A percentile compares a stretch with the other conserved stretches of the same genome.
Evolutionary conservation across 169 alveolate species (phyloP).

Genomic region (Cryptosporidium bovis): DNA sequence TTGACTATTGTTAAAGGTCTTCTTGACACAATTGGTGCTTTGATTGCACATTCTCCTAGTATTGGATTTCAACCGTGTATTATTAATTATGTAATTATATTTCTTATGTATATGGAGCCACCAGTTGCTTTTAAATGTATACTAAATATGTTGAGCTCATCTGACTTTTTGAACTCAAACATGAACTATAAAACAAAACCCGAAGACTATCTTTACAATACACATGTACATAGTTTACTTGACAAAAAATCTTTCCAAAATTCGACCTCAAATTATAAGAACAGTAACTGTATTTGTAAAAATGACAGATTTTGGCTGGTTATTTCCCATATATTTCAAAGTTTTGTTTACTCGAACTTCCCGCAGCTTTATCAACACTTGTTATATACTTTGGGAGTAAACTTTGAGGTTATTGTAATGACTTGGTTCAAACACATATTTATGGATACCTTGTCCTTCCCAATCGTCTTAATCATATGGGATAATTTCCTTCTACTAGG

Average conservation of each 20-base stretch:
- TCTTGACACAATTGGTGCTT: conserved; percentile 55
- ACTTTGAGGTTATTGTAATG: conserved; percentile 41
- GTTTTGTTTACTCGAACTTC: conserved; percentile 46
- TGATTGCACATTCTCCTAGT: conserved; percentile 37
- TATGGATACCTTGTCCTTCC: conserved; percentile 51
- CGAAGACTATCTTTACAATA: neutral
- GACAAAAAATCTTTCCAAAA: neutral
- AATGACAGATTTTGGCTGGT: conserved; percentile 43
- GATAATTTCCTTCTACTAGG: conserved; percentile 62
- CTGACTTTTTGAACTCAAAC: conserved; percentile 29
- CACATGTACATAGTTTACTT: neutral
- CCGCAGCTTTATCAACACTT: conserved; percentile 68
- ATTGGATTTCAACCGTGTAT: conserved; percentile 67
- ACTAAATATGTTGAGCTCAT: conserved; percentile 42
- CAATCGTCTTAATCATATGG: conserved; percentile 48
- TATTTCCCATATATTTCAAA: conserved; percentile 62
- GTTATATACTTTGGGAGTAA: conserved; percentile 35
- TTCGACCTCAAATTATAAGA: conserved; percentile 6
- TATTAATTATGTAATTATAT: conserved; percentile 33
- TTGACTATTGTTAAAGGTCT: conserved; percentile 52
- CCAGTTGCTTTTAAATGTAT: conserved; percentile 67
- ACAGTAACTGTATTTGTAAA: neutral
- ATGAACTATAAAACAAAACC: neutral
- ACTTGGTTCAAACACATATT: conserved; percentile 60
- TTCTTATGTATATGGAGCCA: conserved; percentile 70